Conservation (phyloP, 306 rosid genomes). For the Corylus avellana region DNA sequence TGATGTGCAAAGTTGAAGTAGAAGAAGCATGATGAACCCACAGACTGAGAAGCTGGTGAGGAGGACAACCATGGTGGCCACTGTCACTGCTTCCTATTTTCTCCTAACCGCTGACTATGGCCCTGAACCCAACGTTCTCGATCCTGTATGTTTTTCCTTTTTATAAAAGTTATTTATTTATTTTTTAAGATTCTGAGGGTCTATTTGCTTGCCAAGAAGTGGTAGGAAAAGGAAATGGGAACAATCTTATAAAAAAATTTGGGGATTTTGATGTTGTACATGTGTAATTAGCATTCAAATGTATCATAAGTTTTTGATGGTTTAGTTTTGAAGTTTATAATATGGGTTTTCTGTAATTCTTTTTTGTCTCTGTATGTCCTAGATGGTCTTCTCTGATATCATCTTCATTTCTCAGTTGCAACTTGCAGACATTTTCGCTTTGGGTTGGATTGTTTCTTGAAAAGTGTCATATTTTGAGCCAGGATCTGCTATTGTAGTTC, state of each 20-base stretch:
- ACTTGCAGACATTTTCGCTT: background rate
- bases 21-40: slow-evolving; percentile 41
- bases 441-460: background rate
- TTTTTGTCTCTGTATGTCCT: background rate
- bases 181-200: background rate
- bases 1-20: slow-evolving; percentile 1
- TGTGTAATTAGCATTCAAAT: background rate
- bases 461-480: background rate
- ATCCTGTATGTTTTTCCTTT: slow-evolving; percentile 56
- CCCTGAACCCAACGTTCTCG: slow-evolving; percentile 75
- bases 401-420: background rate
- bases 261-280: background rate
- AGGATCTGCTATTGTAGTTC: background rate
- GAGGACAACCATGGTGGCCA: slow-evolving; percentile 70
- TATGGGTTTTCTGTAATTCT: background rate
- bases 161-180: background rate
- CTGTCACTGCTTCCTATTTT: slow-evolving; percentile 80
- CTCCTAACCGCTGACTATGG: slow-evolving; percentile 92
- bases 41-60: slow-evolving; percentile 64
- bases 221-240: background rate
- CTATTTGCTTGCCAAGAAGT: background rate
- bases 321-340: slow-evolving; percentile 11
- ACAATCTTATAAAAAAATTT: background rate
- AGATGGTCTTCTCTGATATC: background rate
- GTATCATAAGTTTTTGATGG: background rate